Base-by-base conservation (phyloP, 148 eudicot species). In the Fagopyrum tataricum region DNA sequence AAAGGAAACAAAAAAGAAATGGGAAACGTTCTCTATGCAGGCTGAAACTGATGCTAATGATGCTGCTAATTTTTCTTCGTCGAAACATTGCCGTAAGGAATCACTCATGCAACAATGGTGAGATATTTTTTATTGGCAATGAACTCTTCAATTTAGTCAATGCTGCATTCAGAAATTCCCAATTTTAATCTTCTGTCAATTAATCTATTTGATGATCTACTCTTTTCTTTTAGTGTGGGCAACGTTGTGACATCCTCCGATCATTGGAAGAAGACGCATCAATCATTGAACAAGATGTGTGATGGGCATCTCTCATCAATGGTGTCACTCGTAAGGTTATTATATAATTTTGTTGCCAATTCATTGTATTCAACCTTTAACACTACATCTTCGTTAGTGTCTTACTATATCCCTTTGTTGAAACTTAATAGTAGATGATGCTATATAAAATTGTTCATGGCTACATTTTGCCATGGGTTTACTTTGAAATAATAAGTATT, bases 61-160 rank as follows among this genome's bases (percentile, higher is more conserved):
- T 49, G 77, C 71, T 86, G 90, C 88, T 17, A 87, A 83, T 79
- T 92, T 84, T 77, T 88, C 97, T 75, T 97, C 99, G 55, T 97
- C 99, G 61, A 91, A 92, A 75, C 97, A 95, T 80, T 95, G 97
- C 62, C 89, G 94, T 44, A 85, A 92, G 89, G 99, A 95, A 85
- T 78, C 85, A 75, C 90, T 95, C 42, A 80, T 88, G 58, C 99
- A 90, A 75, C 84, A 88, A 79, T 76, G 96, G 99, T 95, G 77
- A 68, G 76, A 74, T 55, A 46, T 62, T 49, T 18, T 67, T 46
- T 39, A 12, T 17, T 44, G 43, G 39, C 10, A 43, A n/a, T 8
- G 26, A 5, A 69, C 26, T 56, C 56, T 51, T n/a, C n/a, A 15
- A 5, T 51, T 51, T 51, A 51, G 14, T 51, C n/a, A 14, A 51